Conservation (phyloP, 208 protist genomes). For the Tritrichomonas musculus region DNA sequence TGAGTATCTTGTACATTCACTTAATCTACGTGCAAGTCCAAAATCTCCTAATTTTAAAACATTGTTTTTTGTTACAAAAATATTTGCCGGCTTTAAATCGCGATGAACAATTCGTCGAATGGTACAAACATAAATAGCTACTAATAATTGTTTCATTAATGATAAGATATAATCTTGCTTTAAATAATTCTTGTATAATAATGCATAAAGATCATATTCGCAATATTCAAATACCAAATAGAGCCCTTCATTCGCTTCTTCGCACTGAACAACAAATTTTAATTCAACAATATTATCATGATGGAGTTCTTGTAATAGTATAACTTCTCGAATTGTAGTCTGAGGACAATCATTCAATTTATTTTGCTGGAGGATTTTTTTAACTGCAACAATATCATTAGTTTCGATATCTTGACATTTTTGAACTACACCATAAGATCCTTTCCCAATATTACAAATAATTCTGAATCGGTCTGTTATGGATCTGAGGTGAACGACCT, state of each 20-base stretch:
- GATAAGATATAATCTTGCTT: not conserved
- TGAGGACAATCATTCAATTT: not conserved
- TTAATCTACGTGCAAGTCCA: not conserved
- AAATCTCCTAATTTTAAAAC: conserved; percentile 1
- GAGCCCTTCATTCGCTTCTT: not conserved
- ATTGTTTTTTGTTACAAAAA: not conserved
- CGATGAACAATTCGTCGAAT: not conserved
- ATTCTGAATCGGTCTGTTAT: not conserved
- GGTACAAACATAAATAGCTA: not conserved
- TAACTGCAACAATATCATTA: not conserved
- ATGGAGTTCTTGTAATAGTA: not conserved
- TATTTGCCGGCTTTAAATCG: conserved; percentile 4
- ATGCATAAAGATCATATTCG: not conserved
- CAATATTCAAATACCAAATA: conserved; percentile 17
- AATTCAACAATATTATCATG: conserved; percentile 7
- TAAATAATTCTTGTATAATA: not conserved
- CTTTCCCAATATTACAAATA: not conserved
- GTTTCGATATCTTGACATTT: not conserved
- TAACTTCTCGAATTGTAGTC: not conserved
- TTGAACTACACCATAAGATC: not conserved
- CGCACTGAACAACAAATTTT: not conserved
- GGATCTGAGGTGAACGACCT: not conserved
- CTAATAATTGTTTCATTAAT: not conserved
- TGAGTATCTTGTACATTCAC: not conserved
- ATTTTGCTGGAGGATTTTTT: not conserved